A percentile compares a stretch with the other conserved stretches of the same genome.
Evolutionary conservation across 2,329 filamentous ascomycete species (phyloP).

Genomic region (Colletotrichum magnum): DNA sequence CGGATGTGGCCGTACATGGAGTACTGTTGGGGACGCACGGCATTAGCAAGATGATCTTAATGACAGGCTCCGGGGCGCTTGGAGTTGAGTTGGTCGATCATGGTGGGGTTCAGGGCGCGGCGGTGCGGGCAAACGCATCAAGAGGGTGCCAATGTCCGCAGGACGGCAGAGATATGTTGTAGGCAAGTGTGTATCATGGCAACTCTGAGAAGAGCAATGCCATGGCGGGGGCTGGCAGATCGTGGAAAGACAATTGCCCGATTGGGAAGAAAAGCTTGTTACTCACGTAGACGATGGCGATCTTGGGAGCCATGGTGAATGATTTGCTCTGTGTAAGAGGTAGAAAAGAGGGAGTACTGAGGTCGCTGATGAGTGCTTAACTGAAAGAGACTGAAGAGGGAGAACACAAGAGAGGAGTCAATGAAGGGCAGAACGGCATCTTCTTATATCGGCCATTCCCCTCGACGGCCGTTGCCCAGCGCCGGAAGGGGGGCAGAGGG

Average conservation of each 20-base stretch:
- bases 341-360: constrained; percentile 11
- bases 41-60: constrained; percentile 18
- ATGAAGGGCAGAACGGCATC: constrained; percentile 2
- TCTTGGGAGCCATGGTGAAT: constrained; percentile 85
- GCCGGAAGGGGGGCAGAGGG: background rate
- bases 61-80: constrained; percentile 7
- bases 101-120: constrained; percentile 16
- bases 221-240: background rate
- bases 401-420: no score
- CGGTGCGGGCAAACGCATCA: constrained; percentile 15
- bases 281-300: constrained; percentile 91
- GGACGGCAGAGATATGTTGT: background rate
- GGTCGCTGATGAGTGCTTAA: background rate
- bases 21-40: constrained; percentile 71
- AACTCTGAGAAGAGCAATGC: background rate
- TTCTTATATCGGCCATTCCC: constrained; percentile 26
- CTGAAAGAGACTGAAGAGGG: background rate
- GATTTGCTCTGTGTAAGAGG: constrained; percentile 37
- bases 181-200: background rate
- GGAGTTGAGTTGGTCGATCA: constrained; percentile 2
- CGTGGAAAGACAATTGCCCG: constrained; percentile 20
- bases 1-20: constrained; percentile 95
- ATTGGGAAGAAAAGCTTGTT: constrained; percentile 25
- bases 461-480: background rate
- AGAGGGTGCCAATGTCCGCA: background rate